Base-by-base conservation (phyloP, 1,139 yeast species). In the Suhomyces taliae region DNA sequence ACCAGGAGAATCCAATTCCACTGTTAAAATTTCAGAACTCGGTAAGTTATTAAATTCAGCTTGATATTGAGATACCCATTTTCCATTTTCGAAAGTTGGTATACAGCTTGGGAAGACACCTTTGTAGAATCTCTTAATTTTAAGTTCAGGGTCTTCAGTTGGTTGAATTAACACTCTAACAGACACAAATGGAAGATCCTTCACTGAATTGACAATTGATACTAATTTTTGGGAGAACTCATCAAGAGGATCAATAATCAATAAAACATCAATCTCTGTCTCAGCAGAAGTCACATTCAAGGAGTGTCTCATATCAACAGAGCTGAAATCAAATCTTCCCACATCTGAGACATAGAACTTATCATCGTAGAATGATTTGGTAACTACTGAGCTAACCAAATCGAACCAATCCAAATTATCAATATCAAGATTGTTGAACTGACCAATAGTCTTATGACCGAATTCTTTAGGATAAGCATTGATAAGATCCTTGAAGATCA, bases 161-260 rank as follows among this genome's bases (percentile, higher is more conserved):
- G 97, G 97, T 45, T 85, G 80, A 35, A 91, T 57, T 26, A 81
- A 61, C 0, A 91, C 66, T 36, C 77, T 74, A 9, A 86, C 61
- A 35, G 79, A 76, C 3, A 83, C 69, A 59, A 77, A 79, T 1
- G 65, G 66, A 49, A 66, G 70, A 59, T 55, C 70, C 35, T 65
- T 66, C 9, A 85, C 56, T 0, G 79, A 58, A n/a, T 72, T 72
- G 5, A 82, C 64, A 15, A 85, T 61, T 0, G 84, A 67, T 0
- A 86, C 56, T 24, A 83, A 58, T 45, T 79, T 81, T 58, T 89
- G 97, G 0, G 96, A 79, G 26, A 70, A 59, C 53, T 86, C 90
- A 48, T 80, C 78, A 6, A 83, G 62, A 1, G 98, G 98, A 62
- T 93, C 91, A 37, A 88, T 56, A 2, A 87, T 68, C 1, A 87